Conservation (phyloP, 495 filamentous ascomycete genomes). For the Neurospora sp. region DNA sequence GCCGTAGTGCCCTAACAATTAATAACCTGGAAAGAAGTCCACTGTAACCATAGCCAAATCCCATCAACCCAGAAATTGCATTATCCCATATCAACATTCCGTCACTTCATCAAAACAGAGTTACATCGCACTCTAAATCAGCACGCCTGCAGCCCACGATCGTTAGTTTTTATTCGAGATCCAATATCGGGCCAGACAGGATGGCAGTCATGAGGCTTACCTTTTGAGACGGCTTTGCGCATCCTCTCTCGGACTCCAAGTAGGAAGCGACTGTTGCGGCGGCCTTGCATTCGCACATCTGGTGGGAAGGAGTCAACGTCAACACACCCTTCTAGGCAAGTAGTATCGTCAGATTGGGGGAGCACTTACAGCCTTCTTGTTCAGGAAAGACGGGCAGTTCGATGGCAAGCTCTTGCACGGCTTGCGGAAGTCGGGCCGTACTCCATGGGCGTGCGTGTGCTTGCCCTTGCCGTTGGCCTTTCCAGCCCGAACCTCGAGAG, state of each 20-base stretch:
- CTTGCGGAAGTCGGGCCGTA: constrained; percentile 9
- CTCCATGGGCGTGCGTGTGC: constrained; percentile 1
- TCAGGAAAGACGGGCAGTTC: constrained; percentile 10
- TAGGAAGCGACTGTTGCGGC: constrained; percentile 8
- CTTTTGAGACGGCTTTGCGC: constrained; percentile 6
- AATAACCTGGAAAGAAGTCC: not conserved
- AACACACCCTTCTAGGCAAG: not conserved
- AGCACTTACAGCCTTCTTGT: constrained; percentile 6
- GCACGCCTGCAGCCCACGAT: not conserved
- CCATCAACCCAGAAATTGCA: not conserved
- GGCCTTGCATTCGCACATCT: constrained; percentile 12
- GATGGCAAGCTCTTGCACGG: constrained; percentile 4
- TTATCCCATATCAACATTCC: not conserved
- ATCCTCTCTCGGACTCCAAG: constrained; percentile 9
- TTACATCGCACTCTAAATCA: not conserved
- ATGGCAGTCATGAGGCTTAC: constrained; percentile 1
- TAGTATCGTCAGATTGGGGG: not conserved
- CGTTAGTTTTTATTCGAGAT: not conserved
- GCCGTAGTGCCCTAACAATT: not conserved
- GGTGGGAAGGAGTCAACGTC: not conserved
- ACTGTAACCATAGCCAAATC: not conserved
- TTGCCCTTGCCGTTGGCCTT: not conserved
- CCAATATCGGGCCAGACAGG: not conserved
- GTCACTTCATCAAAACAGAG: not conserved
- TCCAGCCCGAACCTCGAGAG: not conserved